Conservation (phyloP, 2,329 filamentous ascomycete genomes). For the Aspergillus niger region DNA sequence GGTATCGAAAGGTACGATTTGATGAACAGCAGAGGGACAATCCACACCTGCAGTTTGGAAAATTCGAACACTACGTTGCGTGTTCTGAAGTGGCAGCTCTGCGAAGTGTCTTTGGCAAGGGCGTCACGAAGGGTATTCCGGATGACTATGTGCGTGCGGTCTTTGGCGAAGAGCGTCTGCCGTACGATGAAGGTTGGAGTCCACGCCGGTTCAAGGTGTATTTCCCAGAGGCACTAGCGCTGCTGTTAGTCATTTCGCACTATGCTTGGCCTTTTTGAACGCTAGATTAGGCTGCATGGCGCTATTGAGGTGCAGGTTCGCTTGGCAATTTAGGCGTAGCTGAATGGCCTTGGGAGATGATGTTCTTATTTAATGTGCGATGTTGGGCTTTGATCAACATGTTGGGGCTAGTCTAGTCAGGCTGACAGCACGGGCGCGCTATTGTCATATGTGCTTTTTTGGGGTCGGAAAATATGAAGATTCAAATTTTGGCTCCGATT, state of each 20-base stretch:
- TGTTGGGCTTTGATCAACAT: too few species aligned
- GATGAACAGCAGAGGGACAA: constrained; percentile 13
- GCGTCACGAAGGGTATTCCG: constrained; percentile 12
- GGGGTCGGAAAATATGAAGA: too few species aligned
- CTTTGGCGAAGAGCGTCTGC: constrained; percentile 21
- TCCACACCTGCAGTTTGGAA: constrained; percentile 8
- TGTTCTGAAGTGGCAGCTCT: constrained; percentile 16
- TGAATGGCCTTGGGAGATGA: background rate
- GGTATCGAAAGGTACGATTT: constrained; percentile 15
- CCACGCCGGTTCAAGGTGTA: constrained; percentile 12
- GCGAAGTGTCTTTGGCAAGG: constrained; percentile 16
- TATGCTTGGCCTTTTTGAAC: constrained; percentile 19
- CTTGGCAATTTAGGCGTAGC: background rate
- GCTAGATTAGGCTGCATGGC: background rate
- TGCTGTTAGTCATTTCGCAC: constrained; percentile 12
- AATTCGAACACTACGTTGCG: constrained; percentile 11
- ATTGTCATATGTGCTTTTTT: too few species aligned
- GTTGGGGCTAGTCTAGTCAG: too few species aligned
- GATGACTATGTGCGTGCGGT: constrained; percentile 16
- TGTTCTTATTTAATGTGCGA: too few species aligned
- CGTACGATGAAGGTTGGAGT: constrained; percentile 20
- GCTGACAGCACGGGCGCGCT: too few species aligned
- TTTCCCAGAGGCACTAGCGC: constrained; percentile 11
- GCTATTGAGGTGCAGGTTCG: background rate
- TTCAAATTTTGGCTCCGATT: too few species aligned